Percentiles rank a stretch among this genome's conserved stretches.
Conservation (phyloP, 352 stramenopile genomes). For the Thraustochytrium sp. region DNA sequence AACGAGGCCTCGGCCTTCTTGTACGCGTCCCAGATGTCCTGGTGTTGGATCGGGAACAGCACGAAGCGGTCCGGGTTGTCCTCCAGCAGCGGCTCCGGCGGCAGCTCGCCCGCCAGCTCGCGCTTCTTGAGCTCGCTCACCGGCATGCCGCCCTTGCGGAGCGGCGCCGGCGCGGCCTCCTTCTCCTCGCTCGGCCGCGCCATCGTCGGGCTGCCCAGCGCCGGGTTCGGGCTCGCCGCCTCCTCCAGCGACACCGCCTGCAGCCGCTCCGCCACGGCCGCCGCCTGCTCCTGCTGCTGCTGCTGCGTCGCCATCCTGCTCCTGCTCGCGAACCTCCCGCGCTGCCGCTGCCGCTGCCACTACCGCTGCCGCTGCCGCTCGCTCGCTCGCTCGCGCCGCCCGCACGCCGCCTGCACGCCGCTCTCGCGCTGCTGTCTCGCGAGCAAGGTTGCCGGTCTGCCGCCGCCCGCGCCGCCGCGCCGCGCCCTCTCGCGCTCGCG, state of each 20-base stretch:
- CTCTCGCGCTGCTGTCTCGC: neutral
- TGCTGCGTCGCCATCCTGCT: neutral
- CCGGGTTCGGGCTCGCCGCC: neutral
- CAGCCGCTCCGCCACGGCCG: neutral
- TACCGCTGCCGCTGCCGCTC: no score
- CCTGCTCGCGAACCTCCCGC: no score
- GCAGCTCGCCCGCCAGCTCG: conserved; percentile 73
- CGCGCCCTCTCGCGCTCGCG: neutral
- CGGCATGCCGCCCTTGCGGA: neutral
- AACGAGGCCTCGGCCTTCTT: conserved; percentile 98
- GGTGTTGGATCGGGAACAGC: conserved; percentile 94
- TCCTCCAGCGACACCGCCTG: neutral
- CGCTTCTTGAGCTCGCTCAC: conserved; percentile 67
- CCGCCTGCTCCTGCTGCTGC: neutral
- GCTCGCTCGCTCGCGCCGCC: neutral
- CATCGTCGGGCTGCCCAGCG: neutral
- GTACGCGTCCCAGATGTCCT: conserved; percentile 90
- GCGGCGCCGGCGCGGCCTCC: neutral
- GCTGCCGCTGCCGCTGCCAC: no score
- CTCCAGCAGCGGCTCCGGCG: conserved; percentile 81
- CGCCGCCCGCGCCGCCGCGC: no score
- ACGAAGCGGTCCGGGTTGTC: conserved; percentile 94
- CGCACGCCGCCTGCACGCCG: neutral
- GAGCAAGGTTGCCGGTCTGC: neutral
- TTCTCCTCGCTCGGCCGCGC: neutral